Base-by-base conservation (phyloP, 768 basidiomycete genomes). In the Mycena crocata region DNA sequence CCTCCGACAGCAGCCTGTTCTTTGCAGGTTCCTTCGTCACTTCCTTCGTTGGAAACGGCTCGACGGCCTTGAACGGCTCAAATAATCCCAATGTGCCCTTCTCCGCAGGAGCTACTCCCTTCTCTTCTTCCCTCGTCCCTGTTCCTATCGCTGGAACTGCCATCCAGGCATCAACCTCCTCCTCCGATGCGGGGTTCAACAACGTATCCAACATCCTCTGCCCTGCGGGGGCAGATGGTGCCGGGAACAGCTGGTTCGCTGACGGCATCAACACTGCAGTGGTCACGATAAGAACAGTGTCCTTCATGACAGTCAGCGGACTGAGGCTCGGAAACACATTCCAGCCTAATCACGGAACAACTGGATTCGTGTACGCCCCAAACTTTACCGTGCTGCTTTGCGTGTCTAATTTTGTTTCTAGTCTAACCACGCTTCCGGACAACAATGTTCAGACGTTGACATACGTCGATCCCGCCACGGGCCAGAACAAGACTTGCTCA, bases 261-360 rank as follows among this genome's bases (percentile, higher is more conserved):
- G 83, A 86, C 51, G 90, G 94, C 73, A 89, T 87, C 23, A 88
- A 83, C 30, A 80, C 83, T 26, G 92, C 94, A 2, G 83, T 92
- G 59, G 86, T 99, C 70, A 95, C 92, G 31, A 82, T 94, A 46
- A 85, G 91, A 63, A 86, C 90, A n/a, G 93, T 91, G 74, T 82
- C 88, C 30, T 91, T 85, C 73, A 86, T 93, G 62, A 88, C 86
- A 52, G 92, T 89, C 4, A 89, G 84, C 62, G 98, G 97, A 6
- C 75, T 98, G 51, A 89, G 98, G 48, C 82, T 99, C 31, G 96
- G 95, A 30, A 99, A 99, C 80, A 96, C 95, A 10, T 94, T 97
- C 78, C 84, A 90, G 68, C 79, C 84, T 55, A 87, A 90, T 57
- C 90, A 93, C 71, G 92, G 95, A 44, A 97, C 97, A 1, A 93